These are phyloP conservation scores for Elongisporangium undulatum DNA, from an alignment of 352 stramenopile species.

Conservation along the genomic window DNA sequence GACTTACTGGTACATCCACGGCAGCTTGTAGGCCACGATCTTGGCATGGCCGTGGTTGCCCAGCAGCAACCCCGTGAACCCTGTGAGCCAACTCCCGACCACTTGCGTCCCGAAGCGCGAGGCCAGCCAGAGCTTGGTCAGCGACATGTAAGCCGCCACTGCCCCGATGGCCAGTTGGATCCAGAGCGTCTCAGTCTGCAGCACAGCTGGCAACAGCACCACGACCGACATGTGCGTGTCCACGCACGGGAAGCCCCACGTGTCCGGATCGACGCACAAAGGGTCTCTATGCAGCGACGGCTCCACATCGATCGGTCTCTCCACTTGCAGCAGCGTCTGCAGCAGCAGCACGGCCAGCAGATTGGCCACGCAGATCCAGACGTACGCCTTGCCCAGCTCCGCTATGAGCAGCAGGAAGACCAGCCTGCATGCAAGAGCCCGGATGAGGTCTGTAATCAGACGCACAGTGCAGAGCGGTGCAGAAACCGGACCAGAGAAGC, in stretches of 20 bases:
- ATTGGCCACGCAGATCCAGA: conserved; percentile 66
- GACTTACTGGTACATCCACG: conserved; percentile 39
- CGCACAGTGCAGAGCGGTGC: not conserved
- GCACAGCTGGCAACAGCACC: conserved; percentile 50
- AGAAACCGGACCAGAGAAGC: conserved; percentile 38
- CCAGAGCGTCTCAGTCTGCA: conserved; percentile 27
- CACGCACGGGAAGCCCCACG: conserved; percentile 55
- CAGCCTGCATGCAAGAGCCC: conserved; percentile 28
- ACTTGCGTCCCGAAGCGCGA: conserved; percentile 54
- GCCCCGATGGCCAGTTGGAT: conserved; percentile 15
- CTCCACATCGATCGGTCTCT: conserved; percentile 54
- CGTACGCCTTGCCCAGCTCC: conserved; percentile 57
- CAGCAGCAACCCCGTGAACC: conserved; percentile 42
- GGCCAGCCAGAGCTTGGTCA: conserved; percentile 33
- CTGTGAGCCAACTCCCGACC: conserved; percentile 55
- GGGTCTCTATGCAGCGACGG: conserved; percentile 19
- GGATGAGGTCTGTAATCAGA: not conserved
- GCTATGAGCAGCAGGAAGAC: conserved; percentile 50
- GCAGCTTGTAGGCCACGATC: conserved; percentile 39
- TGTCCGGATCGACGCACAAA: conserved; percentile 38
- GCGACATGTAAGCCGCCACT: conserved; percentile 27
- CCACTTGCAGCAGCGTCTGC: conserved; percentile 36
- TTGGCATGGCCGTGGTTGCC: conserved; percentile 55
- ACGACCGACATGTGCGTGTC: conserved; percentile 76
- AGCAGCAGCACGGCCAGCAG: conserved; percentile 39